Evolutionary conservation across 2,329 filamentous ascomycete species (phyloP).

Genomic region (Phoma sp.): DNA sequence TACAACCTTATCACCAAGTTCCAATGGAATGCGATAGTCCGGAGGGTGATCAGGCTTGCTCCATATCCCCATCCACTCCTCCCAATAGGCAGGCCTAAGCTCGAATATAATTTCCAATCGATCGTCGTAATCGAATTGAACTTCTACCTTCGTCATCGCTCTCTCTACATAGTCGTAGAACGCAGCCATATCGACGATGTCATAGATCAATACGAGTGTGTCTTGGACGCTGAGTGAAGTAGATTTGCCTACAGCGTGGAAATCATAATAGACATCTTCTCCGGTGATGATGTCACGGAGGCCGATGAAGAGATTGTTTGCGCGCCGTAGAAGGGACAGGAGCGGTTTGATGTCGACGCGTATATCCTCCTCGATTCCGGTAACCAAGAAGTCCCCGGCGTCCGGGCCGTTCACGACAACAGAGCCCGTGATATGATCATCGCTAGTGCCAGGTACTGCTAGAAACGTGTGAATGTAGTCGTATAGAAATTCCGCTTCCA

Average conservation of each 20-base stretch:
- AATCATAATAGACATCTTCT: too few species aligned
- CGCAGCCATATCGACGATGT: neutral
- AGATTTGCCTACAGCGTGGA: neutral
- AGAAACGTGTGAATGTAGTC: neutral
- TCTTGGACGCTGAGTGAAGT: neutral
- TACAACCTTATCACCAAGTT: constrained; percentile 2
- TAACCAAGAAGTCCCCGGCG: too few species aligned
- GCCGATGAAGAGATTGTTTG: neutral
- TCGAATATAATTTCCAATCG: constrained; percentile 5
- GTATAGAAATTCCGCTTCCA: neutral
- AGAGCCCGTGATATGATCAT: neutral
- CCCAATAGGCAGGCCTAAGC: neutral
- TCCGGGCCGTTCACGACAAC: neutral
- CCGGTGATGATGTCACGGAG: neutral
- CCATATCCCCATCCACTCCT: constrained; percentile 11
- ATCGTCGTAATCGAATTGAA: neutral
- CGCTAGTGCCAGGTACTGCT: neutral
- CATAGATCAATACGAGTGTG: neutral
- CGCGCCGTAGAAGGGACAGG: neutral
- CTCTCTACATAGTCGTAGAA: constrained; percentile 1
- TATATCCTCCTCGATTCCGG: too few species aligned
- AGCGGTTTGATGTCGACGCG: constrained; percentile 5
- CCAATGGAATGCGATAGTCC: constrained; percentile 5
- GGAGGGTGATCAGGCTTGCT: constrained; percentile 1
- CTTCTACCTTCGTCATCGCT: constrained; percentile 1